phyloP scores from a whole-genome alignment of 805 yeast genomes.

The Pichia ethanolica region DNA sequence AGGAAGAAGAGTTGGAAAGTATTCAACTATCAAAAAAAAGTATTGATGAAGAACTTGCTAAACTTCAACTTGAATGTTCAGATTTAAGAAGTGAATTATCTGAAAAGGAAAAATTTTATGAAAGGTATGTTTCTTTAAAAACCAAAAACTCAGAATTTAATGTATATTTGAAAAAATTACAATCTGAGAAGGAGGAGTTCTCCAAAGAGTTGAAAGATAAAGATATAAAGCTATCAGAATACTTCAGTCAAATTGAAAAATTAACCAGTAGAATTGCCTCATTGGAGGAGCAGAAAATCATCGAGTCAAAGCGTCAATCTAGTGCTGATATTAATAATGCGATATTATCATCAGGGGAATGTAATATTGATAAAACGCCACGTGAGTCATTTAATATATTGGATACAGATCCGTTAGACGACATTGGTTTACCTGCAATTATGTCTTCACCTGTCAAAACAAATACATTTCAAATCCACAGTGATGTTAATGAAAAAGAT shows the following conservation, averaged over 20 bases:
- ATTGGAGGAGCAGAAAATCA: background rate
- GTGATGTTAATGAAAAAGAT: slow-evolving; percentile 1
- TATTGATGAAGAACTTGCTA: slow-evolving; percentile 5
- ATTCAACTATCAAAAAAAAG: background rate
- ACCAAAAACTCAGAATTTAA: background rate
- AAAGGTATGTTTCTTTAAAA: slow-evolving; percentile 3
- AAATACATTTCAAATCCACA: slow-evolving; percentile 3
- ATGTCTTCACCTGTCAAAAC: slow-evolving; percentile 8
- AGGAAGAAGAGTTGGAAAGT: background rate
- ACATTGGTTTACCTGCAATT: slow-evolving; percentile 7
- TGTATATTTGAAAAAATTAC: background rate
- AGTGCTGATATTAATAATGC: background rate
- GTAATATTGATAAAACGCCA: slow-evolving; percentile 2
- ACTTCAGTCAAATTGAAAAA: background rate
- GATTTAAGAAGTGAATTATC: slow-evolving; percentile 3
- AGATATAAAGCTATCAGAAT: background rate
- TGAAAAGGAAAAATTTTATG: background rate
- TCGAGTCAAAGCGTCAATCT: background rate
- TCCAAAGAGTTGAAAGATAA: background rate
- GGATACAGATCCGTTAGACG: slow-evolving; percentile 8
- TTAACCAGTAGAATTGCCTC: background rate
- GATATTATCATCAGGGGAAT: background rate
- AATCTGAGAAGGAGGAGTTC: background rate
- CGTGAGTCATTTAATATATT: slow-evolving; percentile 3
- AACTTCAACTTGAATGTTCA: slow-evolving; percentile 3